Evolutionary conservation across 257 asterid genomes (phyloP).

Genomic region (Solanum clarkiae): DNA sequence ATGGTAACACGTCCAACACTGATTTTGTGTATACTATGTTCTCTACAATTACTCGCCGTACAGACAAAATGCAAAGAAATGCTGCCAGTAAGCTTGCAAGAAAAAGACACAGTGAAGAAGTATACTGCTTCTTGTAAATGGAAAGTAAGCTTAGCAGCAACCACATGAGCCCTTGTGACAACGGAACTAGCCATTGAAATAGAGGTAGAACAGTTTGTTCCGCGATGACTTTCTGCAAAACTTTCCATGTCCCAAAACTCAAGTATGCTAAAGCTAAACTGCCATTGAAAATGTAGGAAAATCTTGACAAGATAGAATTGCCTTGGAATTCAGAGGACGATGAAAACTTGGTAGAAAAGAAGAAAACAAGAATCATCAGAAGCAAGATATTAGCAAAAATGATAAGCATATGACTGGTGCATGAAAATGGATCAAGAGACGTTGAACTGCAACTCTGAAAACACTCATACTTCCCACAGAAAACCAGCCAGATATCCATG

Average conservation of each 20-base stretch:
- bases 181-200: background rate
- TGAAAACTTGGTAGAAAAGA: background rate
- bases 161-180: conserved; percentile 14
- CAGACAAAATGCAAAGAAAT: conserved; percentile 6
- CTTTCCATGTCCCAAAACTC: background rate
- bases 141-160: background rate
- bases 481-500: background rate
- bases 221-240: background rate
- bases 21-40: background rate
- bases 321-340: background rate
- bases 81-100: conserved; percentile 1
- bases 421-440: conserved; percentile 4
- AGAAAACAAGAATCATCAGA: background rate
- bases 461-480: conserved; percentile 9
- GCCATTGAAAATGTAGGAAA: background rate
- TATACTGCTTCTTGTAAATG: background rate
- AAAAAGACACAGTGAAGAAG: background rate
- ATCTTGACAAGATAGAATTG: background rate
- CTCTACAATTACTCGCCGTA: background rate
- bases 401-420: background rate
- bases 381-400: conserved; percentile 5
- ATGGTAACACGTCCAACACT: conserved; percentile 1
- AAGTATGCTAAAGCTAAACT: conserved; percentile 1
- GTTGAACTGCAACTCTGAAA: background rate
- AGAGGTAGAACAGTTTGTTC: conserved; percentile 1